Evolutionary conservation across 2,329 filamentous ascomycete species (phyloP).

Genomic region (Xylariaceae sp.): DNA sequence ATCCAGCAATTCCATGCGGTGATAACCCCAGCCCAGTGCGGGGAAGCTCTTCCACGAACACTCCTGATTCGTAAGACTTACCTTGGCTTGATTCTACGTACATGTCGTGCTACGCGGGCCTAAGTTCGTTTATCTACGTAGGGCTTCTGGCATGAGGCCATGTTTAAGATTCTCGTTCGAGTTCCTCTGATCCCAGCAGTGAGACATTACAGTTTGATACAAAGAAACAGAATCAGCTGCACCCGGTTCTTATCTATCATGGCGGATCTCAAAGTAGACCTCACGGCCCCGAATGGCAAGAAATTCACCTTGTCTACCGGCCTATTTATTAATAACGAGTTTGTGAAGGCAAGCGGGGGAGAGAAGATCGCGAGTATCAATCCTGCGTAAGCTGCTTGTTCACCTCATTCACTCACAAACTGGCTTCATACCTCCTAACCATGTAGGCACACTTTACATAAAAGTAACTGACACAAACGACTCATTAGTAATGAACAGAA

Average conservation of each 20-base stretch:
- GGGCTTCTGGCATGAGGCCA: conserved; percentile 7
- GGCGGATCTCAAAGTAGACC: conserved; percentile 52
- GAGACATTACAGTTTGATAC: neutral
- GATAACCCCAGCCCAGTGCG: conserved; percentile 13
- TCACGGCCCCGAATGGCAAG: conserved; percentile 73
- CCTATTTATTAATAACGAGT: conserved; percentile 79
- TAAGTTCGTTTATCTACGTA: no score
- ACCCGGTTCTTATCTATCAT: conserved; percentile 33
- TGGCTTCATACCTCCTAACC: neutral
- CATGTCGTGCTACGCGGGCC: no score
- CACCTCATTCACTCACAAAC: neutral
- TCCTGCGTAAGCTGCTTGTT: conserved; percentile 58
- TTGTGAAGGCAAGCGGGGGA: conserved; percentile 64
- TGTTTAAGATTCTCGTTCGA: conserved; percentile 12
- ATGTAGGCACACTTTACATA: no score
- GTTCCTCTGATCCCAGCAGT: conserved; percentile 9
- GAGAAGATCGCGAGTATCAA: conserved; percentile 70
- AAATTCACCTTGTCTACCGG: conserved; percentile 70
- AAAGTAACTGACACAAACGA: conserved; percentile 1
- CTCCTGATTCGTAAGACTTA: conserved; percentile 14
- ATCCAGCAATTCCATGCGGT: conserved; percentile 17
- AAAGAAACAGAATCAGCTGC: conserved; percentile 14
- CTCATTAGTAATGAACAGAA: conserved; percentile 57
- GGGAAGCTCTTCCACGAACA: conserved; percentile 2
- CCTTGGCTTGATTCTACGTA: no score